Conservation (phyloP, 2,329 filamentous ascomycete species). For the Ophiostoma quercus region DNA sequence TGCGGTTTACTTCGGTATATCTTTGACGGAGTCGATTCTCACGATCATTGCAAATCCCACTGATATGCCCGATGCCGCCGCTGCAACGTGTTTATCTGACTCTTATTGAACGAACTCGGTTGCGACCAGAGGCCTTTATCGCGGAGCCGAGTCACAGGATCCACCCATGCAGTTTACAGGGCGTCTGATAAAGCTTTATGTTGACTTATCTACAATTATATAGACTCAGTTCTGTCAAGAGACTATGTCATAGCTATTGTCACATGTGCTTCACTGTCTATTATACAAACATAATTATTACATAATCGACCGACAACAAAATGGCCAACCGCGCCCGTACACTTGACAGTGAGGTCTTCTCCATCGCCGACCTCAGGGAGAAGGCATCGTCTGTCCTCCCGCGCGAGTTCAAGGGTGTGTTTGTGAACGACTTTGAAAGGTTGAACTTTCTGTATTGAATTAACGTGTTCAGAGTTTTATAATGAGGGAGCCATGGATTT, state of each 20-base stretch:
- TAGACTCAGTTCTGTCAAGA: background rate
- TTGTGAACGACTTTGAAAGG: too few species aligned
- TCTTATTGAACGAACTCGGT: background rate
- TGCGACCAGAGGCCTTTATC: background rate
- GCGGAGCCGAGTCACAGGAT: background rate
- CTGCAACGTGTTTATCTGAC: background rate
- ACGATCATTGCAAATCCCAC: background rate
- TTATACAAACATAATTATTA: background rate
- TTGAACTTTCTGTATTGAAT: too few species aligned
- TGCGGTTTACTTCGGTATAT: background rate
- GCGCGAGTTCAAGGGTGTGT: background rate
- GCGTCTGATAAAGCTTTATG: background rate
- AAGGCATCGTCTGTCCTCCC: background rate
- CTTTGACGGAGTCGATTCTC: background rate
- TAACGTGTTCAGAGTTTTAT: constrained; percentile 16
- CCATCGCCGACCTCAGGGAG: constrained; percentile 17
- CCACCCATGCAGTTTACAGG: background rate
- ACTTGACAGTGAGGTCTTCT: background rate
- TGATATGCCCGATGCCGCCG: background rate
- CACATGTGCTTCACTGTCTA: background rate
- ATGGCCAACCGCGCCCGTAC: constrained; percentile 3
- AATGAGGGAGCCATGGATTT: constrained; percentile 23
- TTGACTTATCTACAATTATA: background rate
- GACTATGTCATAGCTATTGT: background rate
- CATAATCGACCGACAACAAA: background rate